These are phyloP conservation scores for Plantago major DNA, from an alignment of 257 asterid genomes.

Conservation along the genomic window DNA sequence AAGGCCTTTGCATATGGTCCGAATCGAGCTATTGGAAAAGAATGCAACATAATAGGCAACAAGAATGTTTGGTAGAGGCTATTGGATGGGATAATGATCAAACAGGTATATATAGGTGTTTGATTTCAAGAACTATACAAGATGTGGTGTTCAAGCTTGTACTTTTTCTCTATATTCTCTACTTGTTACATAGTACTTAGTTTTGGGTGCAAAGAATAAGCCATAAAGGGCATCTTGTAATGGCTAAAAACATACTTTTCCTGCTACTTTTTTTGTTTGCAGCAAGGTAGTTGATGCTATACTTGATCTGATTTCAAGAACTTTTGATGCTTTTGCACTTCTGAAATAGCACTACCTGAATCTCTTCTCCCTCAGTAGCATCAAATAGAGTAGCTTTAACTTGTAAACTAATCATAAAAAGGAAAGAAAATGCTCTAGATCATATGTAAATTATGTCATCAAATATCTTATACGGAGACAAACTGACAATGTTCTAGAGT, in stretches of 20 bases:
- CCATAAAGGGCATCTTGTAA: slow-evolving; percentile 15
- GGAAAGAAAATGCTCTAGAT: too few relatives aligned
- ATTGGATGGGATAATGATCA: slow-evolving; percentile 1
- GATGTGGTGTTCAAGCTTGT: slow-evolving; percentile 47
- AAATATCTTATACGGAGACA: too few relatives aligned
- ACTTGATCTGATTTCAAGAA: slow-evolving; percentile 43
- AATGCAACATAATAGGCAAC: not conserved
- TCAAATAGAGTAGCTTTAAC: too few relatives aligned
- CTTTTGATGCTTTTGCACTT: slow-evolving; percentile 30
- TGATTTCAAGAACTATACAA: slow-evolving; percentile 10
- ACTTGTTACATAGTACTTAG: slow-evolving; percentile 29
- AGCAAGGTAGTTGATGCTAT: slow-evolving; percentile 40
- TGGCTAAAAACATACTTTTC: not conserved
- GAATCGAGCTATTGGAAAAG: slow-evolving; percentile 41
- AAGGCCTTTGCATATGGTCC: slow-evolving; percentile 10
- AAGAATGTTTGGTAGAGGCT: slow-evolving; percentile 3
- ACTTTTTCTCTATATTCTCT: slow-evolving; percentile 35
- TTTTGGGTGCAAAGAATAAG: slow-evolving; percentile 28
- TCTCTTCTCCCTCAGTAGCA: too few relatives aligned
- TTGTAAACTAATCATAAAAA: too few relatives aligned
- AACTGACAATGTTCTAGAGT: too few relatives aligned
- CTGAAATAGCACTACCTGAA: slow-evolving; percentile 20
- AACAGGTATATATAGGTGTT: slow-evolving; percentile 50
- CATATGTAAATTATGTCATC: too few relatives aligned
- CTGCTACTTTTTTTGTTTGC: slow-evolving; percentile 8